phyloP scores from a whole-genome alignment of 768 basidiomycete genomes.

The Lactarius evosmus region DNA sequence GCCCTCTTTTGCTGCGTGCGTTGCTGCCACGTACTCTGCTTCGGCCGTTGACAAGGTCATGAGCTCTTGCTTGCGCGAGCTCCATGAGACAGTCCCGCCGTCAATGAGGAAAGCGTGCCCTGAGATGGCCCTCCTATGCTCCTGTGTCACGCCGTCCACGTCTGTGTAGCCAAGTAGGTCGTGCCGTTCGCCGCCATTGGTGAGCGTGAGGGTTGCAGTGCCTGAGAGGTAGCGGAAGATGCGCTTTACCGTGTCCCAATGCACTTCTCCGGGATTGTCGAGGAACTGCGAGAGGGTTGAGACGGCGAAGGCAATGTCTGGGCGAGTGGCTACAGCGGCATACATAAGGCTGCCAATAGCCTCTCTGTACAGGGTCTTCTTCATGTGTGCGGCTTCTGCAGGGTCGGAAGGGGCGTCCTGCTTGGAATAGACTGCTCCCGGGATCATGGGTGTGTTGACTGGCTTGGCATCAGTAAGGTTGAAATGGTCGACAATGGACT shows the following conservation, averaged over 20 bases:
- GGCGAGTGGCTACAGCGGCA: slow-evolving; percentile 36
- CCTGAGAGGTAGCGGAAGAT: background rate
- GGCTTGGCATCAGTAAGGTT: slow-evolving; percentile 31
- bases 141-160: too few species aligned
- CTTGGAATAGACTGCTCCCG: background rate
- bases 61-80: background rate
- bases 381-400: background rate
- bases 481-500: slow-evolving; percentile 30
- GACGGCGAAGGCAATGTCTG: slow-evolving; percentile 38
- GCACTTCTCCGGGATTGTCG: too few species aligned
- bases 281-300: background rate
- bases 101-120: background rate
- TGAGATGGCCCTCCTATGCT: background rate
- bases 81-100: slow-evolving; percentile 3
- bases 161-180: too few species aligned
- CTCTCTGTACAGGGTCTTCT: background rate
- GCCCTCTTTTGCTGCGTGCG: background rate
- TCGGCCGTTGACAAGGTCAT: slow-evolving; percentile 3
- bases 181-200: background rate
- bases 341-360: background rate
- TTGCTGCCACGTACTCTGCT: slow-evolving; percentile 5
- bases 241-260: background rate
- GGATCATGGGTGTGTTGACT: slow-evolving; percentile 32
- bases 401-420: background rate
- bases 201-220: background rate